These are phyloP conservation scores for Lecanicillium sp. DNA, from an alignment of 2,329 filamentous ascomycete genomes.

Conservation along the genomic window DNA sequence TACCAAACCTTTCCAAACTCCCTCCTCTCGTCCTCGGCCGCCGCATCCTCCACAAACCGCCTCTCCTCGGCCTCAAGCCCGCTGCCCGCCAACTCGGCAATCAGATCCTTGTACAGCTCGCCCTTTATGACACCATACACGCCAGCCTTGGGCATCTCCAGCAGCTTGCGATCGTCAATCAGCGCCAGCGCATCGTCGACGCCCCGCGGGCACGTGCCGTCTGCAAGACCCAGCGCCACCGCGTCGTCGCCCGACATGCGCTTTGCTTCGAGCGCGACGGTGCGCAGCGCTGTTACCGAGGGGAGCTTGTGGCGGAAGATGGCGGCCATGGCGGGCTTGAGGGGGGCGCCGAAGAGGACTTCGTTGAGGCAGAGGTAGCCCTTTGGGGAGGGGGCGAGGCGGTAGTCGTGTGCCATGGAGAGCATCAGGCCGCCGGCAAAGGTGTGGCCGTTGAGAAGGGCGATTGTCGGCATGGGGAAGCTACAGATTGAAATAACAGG, in stretches of 20 bases:
- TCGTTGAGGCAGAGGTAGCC: conserved; percentile 80
- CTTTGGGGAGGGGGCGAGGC: conserved; percentile 60
- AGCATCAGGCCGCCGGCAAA: conserved; percentile 79
- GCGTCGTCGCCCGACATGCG: conserved; percentile 58
- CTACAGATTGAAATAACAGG: conserved; percentile 12
- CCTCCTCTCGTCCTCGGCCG: conserved; percentile 31
- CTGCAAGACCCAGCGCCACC: conserved; percentile 58
- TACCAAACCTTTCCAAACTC: conserved; percentile 38
- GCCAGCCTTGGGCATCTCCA: conserved; percentile 52
- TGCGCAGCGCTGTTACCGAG: conserved; percentile 43
- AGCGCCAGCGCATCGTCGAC: conserved; percentile 54
- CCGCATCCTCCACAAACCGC: conserved; percentile 32
- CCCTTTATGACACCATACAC: conserved; percentile 65
- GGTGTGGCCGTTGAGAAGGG: conserved; percentile 71
- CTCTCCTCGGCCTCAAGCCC: conserved; percentile 40
- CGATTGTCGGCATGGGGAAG: conserved; percentile 75
- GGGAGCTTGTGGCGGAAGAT: conserved; percentile 66
- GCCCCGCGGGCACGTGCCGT: conserved; percentile 48
- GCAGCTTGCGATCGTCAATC: conserved; percentile 49
- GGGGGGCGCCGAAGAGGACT: conserved; percentile 68
- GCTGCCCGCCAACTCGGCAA: conserved; percentile 48
- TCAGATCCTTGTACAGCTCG: conserved; percentile 64
- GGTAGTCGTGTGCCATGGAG: conserved; percentile 76
- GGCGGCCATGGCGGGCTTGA: conserved; percentile 63
- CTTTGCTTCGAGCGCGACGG: conserved; percentile 64